Percentiles rank a stretch among this genome's conserved stretches.
Conservation (phyloP, 2,329 filamentous ascomycete species). For the Drechslerella stenobrocha region DNA sequence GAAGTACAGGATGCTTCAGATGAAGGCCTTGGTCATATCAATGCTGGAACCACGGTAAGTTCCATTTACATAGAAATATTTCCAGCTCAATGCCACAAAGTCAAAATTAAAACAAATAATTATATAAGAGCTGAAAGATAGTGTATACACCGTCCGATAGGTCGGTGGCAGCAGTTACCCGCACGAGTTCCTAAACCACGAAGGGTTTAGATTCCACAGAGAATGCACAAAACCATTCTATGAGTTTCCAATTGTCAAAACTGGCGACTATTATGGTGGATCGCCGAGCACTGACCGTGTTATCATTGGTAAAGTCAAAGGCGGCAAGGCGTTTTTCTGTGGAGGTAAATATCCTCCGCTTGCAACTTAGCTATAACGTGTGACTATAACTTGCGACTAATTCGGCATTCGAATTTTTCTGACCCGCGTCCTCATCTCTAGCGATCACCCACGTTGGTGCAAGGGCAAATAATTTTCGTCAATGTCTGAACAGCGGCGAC, state of each 20-base stretch:
- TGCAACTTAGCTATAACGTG: too few species aligned
- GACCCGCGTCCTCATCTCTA: not conserved
- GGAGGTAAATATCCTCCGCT: too few species aligned
- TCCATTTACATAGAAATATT: not conserved
- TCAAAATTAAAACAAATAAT: too few species aligned
- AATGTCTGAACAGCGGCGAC: constrained; percentile 37
- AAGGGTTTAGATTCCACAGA: constrained; percentile 58
- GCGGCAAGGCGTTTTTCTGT: constrained; percentile 45
- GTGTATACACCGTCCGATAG: constrained; percentile 4
- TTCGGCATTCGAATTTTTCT: not conserved
- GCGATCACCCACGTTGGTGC: constrained; percentile 31
- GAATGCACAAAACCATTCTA: constrained; percentile 56
- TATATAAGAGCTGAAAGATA: too few species aligned
- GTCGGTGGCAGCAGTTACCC: constrained; percentile 56
- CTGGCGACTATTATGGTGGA: constrained; percentile 56
- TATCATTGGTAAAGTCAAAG: constrained; percentile 48
- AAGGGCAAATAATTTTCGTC: constrained; percentile 27
- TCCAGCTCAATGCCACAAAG: not conserved
- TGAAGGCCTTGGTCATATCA: constrained; percentile 48
- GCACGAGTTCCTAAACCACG: constrained; percentile 58
- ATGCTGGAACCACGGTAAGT: constrained; percentile 47
- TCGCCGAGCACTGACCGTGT: constrained; percentile 49
- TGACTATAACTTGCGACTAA: constrained; percentile 50
- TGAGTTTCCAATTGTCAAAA: constrained; percentile 58
- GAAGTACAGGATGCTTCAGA: constrained; percentile 48